A percentile compares a stretch with the other conserved stretches of the same genome.
Conservation (phyloP, 2,329 filamentous ascomycete species). For the Furcasterigmium furcatum region DNA sequence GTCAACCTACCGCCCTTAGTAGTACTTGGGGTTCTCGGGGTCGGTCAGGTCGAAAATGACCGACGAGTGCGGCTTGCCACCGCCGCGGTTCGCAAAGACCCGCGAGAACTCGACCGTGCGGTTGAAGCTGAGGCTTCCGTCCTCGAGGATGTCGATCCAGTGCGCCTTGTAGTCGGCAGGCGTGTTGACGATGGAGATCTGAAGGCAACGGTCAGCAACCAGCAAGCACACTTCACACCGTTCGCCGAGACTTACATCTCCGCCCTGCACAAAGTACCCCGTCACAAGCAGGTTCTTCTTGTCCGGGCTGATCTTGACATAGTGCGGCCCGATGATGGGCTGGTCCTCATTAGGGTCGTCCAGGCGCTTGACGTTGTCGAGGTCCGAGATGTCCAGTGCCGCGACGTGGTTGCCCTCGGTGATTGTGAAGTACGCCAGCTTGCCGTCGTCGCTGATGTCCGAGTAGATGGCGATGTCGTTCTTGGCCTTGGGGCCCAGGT, state of each 20-base stretch:
- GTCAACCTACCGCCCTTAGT: too few species aligned
- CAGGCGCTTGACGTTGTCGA: conserved; percentile 57
- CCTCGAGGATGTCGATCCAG: conserved; percentile 54
- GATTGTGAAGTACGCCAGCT: conserved; percentile 56
- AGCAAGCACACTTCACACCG: too few species aligned
- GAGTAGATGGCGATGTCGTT: conserved; percentile 58
- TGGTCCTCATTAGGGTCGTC: conserved; percentile 57
- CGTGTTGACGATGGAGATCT: conserved; percentile 57
- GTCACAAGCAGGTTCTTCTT: conserved; percentile 62
- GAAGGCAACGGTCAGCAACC: not conserved
- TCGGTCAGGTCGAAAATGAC: conserved; percentile 57
- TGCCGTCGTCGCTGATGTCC: conserved; percentile 56
- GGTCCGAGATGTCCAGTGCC: conserved; percentile 57
- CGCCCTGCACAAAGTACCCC: conserved; percentile 64
- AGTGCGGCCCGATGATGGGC: conserved; percentile 59
- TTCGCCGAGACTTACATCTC: conserved; percentile 32
- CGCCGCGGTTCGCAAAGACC: conserved; percentile 51
- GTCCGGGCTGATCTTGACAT: conserved; percentile 61
- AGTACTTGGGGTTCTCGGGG: conserved; percentile 46
- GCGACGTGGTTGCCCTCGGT: conserved; percentile 61
- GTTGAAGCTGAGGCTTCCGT: conserved; percentile 58
- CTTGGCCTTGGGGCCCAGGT: conserved; percentile 53
- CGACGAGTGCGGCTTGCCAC: conserved; percentile 53
- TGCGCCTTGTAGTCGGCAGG: conserved; percentile 60
- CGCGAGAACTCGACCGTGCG: conserved; percentile 53